Evolutionary conservation across 306 rosid species (phyloP), one percentile per base, ranked within the genome.

Genomic region (Carpinus fangiana): DNA sequence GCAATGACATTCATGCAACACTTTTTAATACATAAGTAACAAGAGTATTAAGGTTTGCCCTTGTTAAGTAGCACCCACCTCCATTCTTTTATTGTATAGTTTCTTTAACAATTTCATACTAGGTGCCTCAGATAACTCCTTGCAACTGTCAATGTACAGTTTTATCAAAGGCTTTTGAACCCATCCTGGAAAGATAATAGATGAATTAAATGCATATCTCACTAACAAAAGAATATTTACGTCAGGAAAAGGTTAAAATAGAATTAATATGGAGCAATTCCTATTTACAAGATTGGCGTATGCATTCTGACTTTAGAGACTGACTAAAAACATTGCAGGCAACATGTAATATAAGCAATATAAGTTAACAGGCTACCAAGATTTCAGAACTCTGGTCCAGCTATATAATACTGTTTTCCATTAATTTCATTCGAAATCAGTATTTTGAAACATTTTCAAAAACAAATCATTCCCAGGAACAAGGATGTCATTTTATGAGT

Each of bases 151-250:
- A 3, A 88, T 62, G 68, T 92, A 95, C 65, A 88, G 84, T 90
- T 87, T 91, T 81, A 92, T 91, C 87, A 95, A 86, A 79, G 90
- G 89, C 88, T 90, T 92, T 72, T 89, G 94, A 73, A 92, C 90
- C 98, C 98, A 90, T 64, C 97, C 96, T 95, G 80, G 45, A 64
- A 78, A 73, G 68, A 73, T 57, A 67, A 67, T 73, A 78, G 7
- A 71, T 46, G 76, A 76, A 38, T 41, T 73, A 76, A 78, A 53
- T 26, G 69, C 23, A 8, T 70, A 17, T 46, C 79, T 76, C 71
- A 69, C 68, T 57, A 52, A 61, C 47, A 75, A 77, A 76, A 26
- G 59, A 20, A 68, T 23, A 73, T 7, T 34, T 17, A n/a, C 2
- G 72, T 41, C 21, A 38, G 48, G 23, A 56, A 84, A 79, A 64